Percentiles rank a stretch among this genome's conserved stretches.
Conservation (phyloP, 805 yeast species). For the Wickerhamiella domercqiae region DNA sequence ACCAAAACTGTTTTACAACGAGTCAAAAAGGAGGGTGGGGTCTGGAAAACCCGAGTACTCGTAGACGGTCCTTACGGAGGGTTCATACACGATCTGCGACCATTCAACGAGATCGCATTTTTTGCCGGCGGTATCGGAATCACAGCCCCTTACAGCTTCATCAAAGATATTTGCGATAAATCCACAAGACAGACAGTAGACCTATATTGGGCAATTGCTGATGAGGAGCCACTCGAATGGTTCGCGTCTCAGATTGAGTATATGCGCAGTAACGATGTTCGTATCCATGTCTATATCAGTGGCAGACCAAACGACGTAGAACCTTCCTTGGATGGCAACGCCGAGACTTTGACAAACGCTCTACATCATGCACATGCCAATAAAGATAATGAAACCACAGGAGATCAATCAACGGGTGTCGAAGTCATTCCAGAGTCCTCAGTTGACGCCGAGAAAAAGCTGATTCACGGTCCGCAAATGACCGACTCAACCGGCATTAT, state of each 20-base stretch:
- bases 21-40: slow-evolving; percentile 21
- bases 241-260: slow-evolving; percentile 29
- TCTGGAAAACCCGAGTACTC: slow-evolving; percentile 22
- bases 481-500: background rate
- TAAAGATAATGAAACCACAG: background rate
- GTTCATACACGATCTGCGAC: slow-evolving; percentile 25
- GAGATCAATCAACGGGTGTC: background rate
- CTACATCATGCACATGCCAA: background rate
- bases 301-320: background rate
- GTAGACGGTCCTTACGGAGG: slow-evolving; percentile 53
- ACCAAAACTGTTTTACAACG: slow-evolving; percentile 31
- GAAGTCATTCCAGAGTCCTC: background rate
- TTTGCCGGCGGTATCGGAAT: slow-evolving; percentile 49
- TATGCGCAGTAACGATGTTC: slow-evolving; percentile 14
- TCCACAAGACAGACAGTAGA: slow-evolving; percentile 12
- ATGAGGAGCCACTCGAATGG: slow-evolving; percentile 35
- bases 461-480: background rate
- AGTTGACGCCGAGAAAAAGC: background rate
- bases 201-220: slow-evolving; percentile 52
- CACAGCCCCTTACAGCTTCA: slow-evolving; percentile 37
- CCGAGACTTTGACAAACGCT: background rate
- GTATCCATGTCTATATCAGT: slow-evolving; percentile 6
- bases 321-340: background rate
- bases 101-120: slow-evolving; percentile 27
- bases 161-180: slow-evolving; percentile 20